Evolutionary conservation across 116 monocot species (phyloP).

Genomic region (Papilionanthe hybrid): DNA sequence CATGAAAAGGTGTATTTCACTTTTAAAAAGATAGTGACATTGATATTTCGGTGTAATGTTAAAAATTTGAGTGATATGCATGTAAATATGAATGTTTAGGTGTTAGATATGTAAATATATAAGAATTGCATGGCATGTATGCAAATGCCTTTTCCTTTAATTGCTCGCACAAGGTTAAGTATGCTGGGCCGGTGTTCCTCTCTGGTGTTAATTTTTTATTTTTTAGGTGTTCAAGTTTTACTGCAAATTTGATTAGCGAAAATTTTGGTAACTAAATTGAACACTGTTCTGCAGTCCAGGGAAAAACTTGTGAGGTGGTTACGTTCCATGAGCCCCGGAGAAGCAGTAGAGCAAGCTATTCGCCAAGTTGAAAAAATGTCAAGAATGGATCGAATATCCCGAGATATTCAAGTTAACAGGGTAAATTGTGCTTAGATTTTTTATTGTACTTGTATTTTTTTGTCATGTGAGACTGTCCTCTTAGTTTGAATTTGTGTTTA

Average conservation of each 20-base stretch:
- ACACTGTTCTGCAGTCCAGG: conserved; percentile 52
- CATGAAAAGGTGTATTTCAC: too few relatives aligned
- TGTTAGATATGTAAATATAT: too few relatives aligned
- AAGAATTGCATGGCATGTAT: too few relatives aligned
- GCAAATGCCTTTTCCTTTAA: background rate
- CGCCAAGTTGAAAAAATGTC: conserved; percentile 83
- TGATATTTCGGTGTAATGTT: too few relatives aligned
- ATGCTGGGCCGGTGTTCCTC: background rate
- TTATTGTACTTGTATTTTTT: background rate
- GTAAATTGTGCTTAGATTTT: conserved; percentile 19
- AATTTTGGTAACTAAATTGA: background rate
- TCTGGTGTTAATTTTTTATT: background rate
- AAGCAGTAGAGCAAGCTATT: conserved; percentile 74
- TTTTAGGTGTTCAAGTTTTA: background rate
- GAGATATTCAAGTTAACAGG: conserved; percentile 55
- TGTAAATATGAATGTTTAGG: too few relatives aligned
- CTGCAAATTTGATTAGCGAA: background rate
- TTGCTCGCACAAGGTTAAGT: background rate
- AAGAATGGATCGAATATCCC: conserved; percentile 49
- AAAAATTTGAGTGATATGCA: too few relatives aligned
- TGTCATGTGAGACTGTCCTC: background rate
- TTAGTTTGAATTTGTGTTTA: background rate
- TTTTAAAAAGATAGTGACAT: too few relatives aligned
- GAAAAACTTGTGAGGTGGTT: conserved; percentile 63
- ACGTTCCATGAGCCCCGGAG: conserved; percentile 63